Conservation (phyloP, 2,329 filamentous ascomycete genomes). For the Pseudogymnoascus sp. region DNA sequence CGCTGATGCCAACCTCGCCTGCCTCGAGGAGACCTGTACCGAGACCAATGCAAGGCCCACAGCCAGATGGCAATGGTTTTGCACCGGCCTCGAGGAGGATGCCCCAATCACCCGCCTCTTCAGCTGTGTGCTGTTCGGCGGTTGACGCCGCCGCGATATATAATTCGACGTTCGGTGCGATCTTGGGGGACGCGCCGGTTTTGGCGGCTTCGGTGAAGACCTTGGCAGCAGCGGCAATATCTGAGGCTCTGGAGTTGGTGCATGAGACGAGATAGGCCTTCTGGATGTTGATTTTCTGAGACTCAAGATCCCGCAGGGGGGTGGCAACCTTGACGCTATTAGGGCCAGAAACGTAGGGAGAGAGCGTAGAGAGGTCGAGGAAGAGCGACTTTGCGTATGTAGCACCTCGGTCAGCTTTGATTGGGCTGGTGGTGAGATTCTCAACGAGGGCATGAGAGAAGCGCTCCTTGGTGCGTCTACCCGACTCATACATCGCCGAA, state of each 20-base stretch:
- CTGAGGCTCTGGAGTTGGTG: conserved; percentile 76
- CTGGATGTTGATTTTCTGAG: conserved; percentile 67
- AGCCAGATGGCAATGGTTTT: conserved; percentile 60
- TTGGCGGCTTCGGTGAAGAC: conserved; percentile 74
- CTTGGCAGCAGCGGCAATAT: conserved; percentile 71
- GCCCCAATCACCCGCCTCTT: conserved; percentile 81
- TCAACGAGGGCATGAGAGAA: conserved; percentile 70
- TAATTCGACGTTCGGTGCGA: conserved; percentile 69
- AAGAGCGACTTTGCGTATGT: conserved; percentile 77
- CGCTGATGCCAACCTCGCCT: conserved; percentile 79
- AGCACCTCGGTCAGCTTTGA: conserved; percentile 67
- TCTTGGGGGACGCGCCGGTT: conserved; percentile 55
- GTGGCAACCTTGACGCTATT: conserved; percentile 87
- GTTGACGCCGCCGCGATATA: conserved; percentile 85
- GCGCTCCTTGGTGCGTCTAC: conserved; percentile 40
- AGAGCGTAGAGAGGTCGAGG: conserved; percentile 73
- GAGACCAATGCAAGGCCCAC: conserved; percentile 80
- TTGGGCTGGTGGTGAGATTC: conserved; percentile 56
- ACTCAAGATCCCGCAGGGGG: conserved; percentile 64
- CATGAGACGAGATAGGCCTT: conserved; percentile 85
- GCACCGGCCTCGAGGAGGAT: conserved; percentile 73
- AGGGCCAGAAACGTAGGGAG: conserved; percentile 77
- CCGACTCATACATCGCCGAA: conserved; percentile 50
- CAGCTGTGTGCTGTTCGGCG: conserved; percentile 66
- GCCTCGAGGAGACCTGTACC: conserved; percentile 68